Evolutionary conservation across 805 yeast genomes (phyloP), one percentile per base, ranked within the genome.

Genomic region (Nakazawaea siamensis): DNA sequence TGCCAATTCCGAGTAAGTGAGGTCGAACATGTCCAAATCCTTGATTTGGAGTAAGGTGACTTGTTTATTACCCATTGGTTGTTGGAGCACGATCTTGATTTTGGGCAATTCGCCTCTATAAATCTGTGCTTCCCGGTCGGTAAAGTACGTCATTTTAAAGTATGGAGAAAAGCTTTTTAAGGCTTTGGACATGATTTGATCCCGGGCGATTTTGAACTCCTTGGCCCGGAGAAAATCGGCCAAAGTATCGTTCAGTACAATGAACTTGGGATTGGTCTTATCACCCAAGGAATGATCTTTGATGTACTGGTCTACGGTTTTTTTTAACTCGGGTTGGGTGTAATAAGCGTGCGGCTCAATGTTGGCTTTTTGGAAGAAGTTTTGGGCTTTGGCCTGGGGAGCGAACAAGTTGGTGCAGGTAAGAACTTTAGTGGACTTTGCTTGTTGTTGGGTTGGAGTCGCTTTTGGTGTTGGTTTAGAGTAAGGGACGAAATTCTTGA

Each of bases 51-150:
- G 71, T 24, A 76, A 64, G 0, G 97, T 90, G 13, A 87, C 72
- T 4, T 77, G 62, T 52, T 87, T 90, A 36, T 94, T 67, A 1
- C 97, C 95, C 40, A 81, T 76, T 45, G 83, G 81, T 42, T 74
- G 71, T 51, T 84, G 92, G 8, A 87, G 78, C 8, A 73, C 55
- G 11, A 92, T 70, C 26, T 66, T 58, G 26, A 90, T 68, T 29
- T 62, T 68, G 8, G 95, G 95, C 1, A 78, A 63, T 1, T 60
- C 55, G 2, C 97, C 97, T 43, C 68, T 82, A 19, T 55, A 50
- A 5, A 80, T 67, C 4, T 32, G 29, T 4, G 36, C 27, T 4
- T 17, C 24, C 13, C 19, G 16, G 3, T 34, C 38, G 20, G 32
- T 25, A 4, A 33, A 26, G 26, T 30, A 31, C 3, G 17, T 14